Evolutionary conservation across 202 grass and related monocot genomes (phyloP).

Genomic region (Panicum hallii): DNA sequence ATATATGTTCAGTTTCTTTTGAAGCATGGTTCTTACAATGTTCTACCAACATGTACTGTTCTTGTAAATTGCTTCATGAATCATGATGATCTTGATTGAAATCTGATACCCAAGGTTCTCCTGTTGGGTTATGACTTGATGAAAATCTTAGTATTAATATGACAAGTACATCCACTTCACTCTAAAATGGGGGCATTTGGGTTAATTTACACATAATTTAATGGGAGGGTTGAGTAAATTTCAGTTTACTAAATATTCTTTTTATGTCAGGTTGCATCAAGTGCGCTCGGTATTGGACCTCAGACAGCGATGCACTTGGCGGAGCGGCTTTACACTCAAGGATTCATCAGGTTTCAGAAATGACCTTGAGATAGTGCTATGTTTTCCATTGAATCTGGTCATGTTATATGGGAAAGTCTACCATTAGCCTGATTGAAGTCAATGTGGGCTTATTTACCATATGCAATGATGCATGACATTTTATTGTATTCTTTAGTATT

Average conservation of each 20-base stretch:
- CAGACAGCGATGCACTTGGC: constrained; percentile 93
- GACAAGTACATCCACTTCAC: constrained; percentile 1
- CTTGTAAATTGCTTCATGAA: not conserved
- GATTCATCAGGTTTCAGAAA: constrained; percentile 88
- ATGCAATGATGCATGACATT: not conserved
- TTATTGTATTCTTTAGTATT: constrained; percentile 2
- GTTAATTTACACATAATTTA: not conserved
- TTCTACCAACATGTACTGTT: constrained; percentile 22
- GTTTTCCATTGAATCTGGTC: not conserved
- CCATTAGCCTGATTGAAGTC: constrained; percentile 35
- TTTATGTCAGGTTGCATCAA: constrained; percentile 81
- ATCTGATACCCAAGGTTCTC: constrained; percentile 17
- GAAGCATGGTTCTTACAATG: constrained; percentile 34
- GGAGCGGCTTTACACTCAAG: constrained; percentile 92
- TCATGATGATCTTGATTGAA: constrained; percentile 31
- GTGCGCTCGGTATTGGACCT: constrained; percentile 86
- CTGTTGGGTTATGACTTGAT: not conserved
- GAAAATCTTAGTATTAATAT: constrained; percentile 19
- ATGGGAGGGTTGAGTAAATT: constrained; percentile 20
- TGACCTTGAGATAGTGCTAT: constrained; percentile 14
- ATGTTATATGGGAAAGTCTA: not conserved
- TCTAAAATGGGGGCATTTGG: constrained; percentile 3
- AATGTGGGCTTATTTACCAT: constrained; percentile 10
- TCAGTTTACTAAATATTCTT: constrained; percentile 36
- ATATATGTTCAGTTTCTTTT: constrained; percentile 27